Evolutionary conservation across 1,284 basidiomycete species (phyloP).

Genomic region (Sphaerobolus stellatus): DNA sequence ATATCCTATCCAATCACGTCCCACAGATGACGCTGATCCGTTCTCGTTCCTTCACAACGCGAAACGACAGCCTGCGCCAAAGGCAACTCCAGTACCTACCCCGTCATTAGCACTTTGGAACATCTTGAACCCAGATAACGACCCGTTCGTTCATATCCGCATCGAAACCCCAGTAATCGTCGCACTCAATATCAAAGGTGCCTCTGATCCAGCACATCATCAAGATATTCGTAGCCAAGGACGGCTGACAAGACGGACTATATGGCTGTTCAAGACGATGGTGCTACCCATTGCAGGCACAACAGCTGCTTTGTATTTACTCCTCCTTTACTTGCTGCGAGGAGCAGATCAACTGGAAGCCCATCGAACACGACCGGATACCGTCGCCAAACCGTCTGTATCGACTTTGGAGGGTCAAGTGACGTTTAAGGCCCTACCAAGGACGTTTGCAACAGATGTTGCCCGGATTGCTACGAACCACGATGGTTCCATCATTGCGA

Average conservation of each 20-base stretch:
- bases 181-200: slow-evolving; percentile 52
- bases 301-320: slow-evolving; percentile 69
- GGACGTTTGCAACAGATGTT: slow-evolving; percentile 77
- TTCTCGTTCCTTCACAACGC: slow-evolving; percentile 22
- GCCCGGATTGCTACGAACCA: slow-evolving; percentile 74
- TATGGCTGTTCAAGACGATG: slow-evolving; percentile 83
- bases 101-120: slow-evolving; percentile 77
- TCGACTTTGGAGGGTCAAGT: slow-evolving; percentile 45
- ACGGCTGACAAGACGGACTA: too few species aligned
- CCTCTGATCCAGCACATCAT: slow-evolving; percentile 24
- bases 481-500: slow-evolving; percentile 62
- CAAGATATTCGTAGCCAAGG: slow-evolving; percentile 10
- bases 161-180: slow-evolving; percentile 80
- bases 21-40: slow-evolving; percentile 29
- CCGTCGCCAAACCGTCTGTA: slow-evolving; percentile 22
- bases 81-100: slow-evolving; percentile 29
- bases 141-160: slow-evolving; percentile 72
- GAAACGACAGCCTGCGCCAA: slow-evolving; percentile 11
- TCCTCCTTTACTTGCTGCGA: slow-evolving; percentile 89
- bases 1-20: slow-evolving; percentile 43
- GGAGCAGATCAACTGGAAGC: slow-evolving; percentile 89
- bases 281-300: slow-evolving; percentile 83
- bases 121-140: slow-evolving; percentile 71
- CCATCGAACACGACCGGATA: slow-evolving; percentile 58
- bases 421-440: slow-evolving; percentile 69